A percentile compares a stretch with the other conserved stretches of the same genome.
Evolutionary conservation across 2,329 filamentous ascomycete genomes (phyloP).

Genomic region (Graphilbum fragrans): DNA sequence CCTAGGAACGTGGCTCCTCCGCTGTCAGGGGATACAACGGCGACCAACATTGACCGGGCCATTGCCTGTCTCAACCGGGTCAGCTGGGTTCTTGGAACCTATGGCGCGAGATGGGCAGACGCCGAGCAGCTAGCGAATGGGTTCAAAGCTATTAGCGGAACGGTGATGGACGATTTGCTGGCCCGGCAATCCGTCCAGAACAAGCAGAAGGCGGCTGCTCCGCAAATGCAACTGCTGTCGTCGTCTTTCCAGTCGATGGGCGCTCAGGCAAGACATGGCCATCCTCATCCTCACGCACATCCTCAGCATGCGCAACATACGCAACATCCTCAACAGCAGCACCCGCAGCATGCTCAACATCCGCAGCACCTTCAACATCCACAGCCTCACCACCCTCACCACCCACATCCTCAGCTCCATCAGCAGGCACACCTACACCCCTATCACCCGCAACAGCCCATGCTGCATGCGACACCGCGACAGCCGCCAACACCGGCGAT

Average conservation of each 20-base stretch:
- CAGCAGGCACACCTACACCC: too few relatives aligned
- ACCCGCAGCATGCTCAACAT: background rate
- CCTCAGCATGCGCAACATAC: background rate
- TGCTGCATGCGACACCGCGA: too few relatives aligned
- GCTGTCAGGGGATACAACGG: conserved; percentile 2
- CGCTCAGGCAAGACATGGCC: background rate
- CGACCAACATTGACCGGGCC: conserved; percentile 43
- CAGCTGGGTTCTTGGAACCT: conserved; percentile 39
- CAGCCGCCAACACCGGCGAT: too few relatives aligned
- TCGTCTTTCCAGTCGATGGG: background rate
- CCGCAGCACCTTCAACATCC: background rate
- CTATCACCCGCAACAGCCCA: too few relatives aligned
- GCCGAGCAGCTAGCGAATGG: conserved; percentile 38
- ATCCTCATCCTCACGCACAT: background rate
- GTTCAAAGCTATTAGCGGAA: conserved; percentile 37
- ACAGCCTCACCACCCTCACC: background rate
- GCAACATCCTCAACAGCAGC: background rate
- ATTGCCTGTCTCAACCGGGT: conserved; percentile 42
- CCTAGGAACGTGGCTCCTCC: too few relatives aligned
- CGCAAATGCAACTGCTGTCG: conserved; percentile 1
- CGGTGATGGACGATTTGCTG: conserved; percentile 29
- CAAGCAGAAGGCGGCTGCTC: background rate
- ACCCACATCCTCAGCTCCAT: background rate
- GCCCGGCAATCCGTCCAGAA: conserved; percentile 23
- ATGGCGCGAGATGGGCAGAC: conserved; percentile 47